Evolutionary conservation across 768 basidiomycete genomes (phyloP).

Genomic region (Boletus edulis): DNA sequence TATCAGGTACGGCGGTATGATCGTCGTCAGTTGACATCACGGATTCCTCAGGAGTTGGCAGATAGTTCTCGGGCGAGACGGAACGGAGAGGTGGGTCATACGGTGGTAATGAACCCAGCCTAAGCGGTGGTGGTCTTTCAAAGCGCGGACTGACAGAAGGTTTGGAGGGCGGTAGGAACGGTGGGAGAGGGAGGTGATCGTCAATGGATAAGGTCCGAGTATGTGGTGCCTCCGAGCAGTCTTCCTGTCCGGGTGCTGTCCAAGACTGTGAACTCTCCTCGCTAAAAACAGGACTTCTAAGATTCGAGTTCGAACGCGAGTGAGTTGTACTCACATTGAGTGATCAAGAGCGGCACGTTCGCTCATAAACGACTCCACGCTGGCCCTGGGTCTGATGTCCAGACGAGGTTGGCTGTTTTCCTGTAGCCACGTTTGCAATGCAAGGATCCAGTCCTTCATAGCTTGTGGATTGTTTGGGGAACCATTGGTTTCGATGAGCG

Average conservation of each 20-base stretch:
- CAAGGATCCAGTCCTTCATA: conserved; percentile 70
- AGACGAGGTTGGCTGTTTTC: conserved; percentile 37
- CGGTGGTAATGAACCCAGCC: conserved; percentile 43
- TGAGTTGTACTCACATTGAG: conserved; percentile 23
- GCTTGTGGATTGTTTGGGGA: conserved; percentile 45
- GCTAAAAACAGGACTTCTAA: conserved; percentile 21
- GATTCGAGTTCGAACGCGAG: background rate
- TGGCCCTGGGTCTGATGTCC: conserved; percentile 33
- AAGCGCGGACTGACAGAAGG: conserved; percentile 23
- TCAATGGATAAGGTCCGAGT: conserved; percentile 61
- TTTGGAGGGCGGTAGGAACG: conserved; percentile 24
- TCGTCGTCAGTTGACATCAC: conserved; percentile 48
- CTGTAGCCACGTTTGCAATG: conserved; percentile 76
- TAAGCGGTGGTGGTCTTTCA: conserved; percentile 48
- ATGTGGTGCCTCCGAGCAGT: conserved; percentile 45
- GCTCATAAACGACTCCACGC: conserved; percentile 49
- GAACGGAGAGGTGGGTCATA: conserved; percentile 46
- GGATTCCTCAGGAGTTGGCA: conserved; percentile 58
- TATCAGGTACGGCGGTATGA: conserved; percentile 28
- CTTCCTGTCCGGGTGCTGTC: conserved; percentile 39
- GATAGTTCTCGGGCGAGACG: conserved; percentile 50
- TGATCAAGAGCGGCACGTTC: conserved; percentile 39
- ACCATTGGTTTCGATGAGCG: conserved; percentile 45
- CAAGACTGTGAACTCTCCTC: conserved; percentile 45
- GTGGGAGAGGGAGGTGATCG: conserved; percentile 49